Base-by-base conservation (phyloP, 805 yeast species). In the Yamadazyma sp. region DNA sequence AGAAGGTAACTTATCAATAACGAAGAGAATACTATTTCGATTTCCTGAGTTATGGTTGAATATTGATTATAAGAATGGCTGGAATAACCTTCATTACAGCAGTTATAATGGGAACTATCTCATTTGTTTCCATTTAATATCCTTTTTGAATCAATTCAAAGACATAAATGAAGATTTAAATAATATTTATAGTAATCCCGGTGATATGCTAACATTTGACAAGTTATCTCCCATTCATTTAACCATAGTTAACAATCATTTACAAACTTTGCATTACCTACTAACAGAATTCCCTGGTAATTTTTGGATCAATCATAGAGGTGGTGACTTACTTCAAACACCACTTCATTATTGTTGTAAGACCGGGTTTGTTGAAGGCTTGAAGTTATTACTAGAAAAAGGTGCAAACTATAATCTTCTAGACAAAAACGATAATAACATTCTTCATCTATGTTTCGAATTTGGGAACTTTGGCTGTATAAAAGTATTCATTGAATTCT, bases 11-110 rank as follows among this genome's bases (percentile, higher is more conserved):
- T 51, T 67, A 26, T 55, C 66, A 21, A 60, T 65, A 18, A 61
- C 69, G 14, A 58, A 62, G 32, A 54, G 72, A 11, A 49, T 67
- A 6, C 42, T 67, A 9, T 46, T 52, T 19, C 53, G 69, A 16
- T 65, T 56, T 36, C 73, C 73, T 9, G 69, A 63, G 15, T 54
- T 67, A 33, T 67, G 73, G 73, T 57, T 67, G 27, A 67, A 67
- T 40, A 51, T 53, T 11, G 69, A 67, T 43, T 51, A 62, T 11
- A 22, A 57, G 29, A 38, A 51, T 14, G 73, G 73, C 20, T 67
- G 72, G 72, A 46, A 58, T 33, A 67, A 65, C 40, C 56, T 67
- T 27, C 71, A 67, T 49, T 65, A 62, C 45, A 67, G 70, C 7
- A 50, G 65, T 8, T 65, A 50, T 43, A 48, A 61, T 38, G 73